Evolutionary conservation across 208 protist genomes (phyloP).

Genomic region (Trypanosoma congolense): DNA sequence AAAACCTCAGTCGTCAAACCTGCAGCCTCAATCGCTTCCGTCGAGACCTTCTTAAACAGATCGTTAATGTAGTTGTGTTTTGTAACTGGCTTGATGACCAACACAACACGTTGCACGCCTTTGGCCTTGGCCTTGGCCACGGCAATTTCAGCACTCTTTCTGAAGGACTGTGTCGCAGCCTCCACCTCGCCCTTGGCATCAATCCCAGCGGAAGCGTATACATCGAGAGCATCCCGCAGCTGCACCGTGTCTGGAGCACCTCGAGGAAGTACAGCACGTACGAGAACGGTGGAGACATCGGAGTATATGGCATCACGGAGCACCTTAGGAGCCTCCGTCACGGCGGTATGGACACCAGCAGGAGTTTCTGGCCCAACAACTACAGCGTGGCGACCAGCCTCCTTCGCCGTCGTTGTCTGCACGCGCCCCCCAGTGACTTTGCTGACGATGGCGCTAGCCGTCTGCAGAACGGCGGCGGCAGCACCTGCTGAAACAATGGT

Average conservation of each 20-base stretch:
- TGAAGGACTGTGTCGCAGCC: constrained; percentile 41
- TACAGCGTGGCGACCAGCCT: constrained; percentile 44
- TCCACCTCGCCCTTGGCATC: constrained; percentile 39
- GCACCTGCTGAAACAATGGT: constrained; percentile 53
- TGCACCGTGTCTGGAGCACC: constrained; percentile 39
- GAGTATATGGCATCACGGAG: constrained; percentile 30
- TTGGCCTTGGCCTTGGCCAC: constrained; percentile 53
- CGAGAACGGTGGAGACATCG: constrained; percentile 52
- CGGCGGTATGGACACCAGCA: constrained; percentile 49
- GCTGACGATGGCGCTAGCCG: constrained; percentile 43
- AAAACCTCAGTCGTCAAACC: constrained; percentile 53
- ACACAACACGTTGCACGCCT: constrained; percentile 51
- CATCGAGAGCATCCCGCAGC: constrained; percentile 74
- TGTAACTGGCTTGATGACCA: constrained; percentile 67
- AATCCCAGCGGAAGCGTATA: constrained; percentile 65
- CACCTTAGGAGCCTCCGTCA: constrained; percentile 31
- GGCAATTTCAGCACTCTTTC: constrained; percentile 59
- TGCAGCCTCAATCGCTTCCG: constrained; percentile 47
- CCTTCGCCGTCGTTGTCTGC: constrained; percentile 29
- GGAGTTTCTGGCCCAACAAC: constrained; percentile 61
- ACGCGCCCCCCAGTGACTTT: constrained; percentile 63
- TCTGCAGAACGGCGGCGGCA: constrained; percentile 54
- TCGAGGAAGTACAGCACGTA: constrained; percentile 72
- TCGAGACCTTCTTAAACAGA: constrained; percentile 51
- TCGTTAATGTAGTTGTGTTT: constrained; percentile 71